Evolutionary conservation across 1,139 yeast species (phyloP).

Genomic region (Candida buenavistaensis): DNA sequence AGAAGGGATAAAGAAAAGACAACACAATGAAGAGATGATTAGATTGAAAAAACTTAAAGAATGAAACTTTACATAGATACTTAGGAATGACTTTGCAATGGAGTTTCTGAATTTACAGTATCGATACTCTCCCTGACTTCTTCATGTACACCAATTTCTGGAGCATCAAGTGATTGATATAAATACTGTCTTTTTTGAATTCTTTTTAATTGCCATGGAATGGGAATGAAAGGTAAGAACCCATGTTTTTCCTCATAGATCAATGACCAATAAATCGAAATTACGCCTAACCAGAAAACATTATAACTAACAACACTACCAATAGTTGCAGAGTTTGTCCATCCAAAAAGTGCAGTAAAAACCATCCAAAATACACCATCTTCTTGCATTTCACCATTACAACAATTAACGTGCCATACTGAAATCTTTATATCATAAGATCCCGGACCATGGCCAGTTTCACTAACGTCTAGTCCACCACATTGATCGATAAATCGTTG

Average conservation of each 20-base stretch:
- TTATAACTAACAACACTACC: slow-evolving; percentile 43
- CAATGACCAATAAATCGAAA: slow-evolving; percentile 24
- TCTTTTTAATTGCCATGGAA: slow-evolving; percentile 52
- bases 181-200: slow-evolving; percentile 44
- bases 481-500: slow-evolving; percentile 41
- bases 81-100: slow-evolving; percentile 15
- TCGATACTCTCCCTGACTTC: slow-evolving; percentile 26
- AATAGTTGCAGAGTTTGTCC: slow-evolving; percentile 52
- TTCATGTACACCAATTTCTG: slow-evolving; percentile 8
- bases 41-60: slow-evolving; percentile 3
- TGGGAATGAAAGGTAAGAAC: slow-evolving; percentile 45
- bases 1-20: slow-evolving; percentile 18
- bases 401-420: slow-evolving; percentile 48
- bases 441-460: slow-evolving; percentile 51
- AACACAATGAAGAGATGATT: slow-evolving; percentile 14
- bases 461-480: slow-evolving; percentile 47
- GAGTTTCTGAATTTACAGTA: slow-evolving; percentile 27
- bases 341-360: slow-evolving; percentile 45
- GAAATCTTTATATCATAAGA: slow-evolving; percentile 36
- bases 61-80: neutral
- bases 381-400: slow-evolving; percentile 45
- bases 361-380: slow-evolving; percentile 50
- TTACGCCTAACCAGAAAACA: slow-evolving; percentile 37
- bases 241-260: slow-evolving; percentile 34
- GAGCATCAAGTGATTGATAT: slow-evolving; percentile 12